phyloP scores from a whole-genome alignment of 257 asterid genomes.

The Parsonsia alboflavescens region DNA sequence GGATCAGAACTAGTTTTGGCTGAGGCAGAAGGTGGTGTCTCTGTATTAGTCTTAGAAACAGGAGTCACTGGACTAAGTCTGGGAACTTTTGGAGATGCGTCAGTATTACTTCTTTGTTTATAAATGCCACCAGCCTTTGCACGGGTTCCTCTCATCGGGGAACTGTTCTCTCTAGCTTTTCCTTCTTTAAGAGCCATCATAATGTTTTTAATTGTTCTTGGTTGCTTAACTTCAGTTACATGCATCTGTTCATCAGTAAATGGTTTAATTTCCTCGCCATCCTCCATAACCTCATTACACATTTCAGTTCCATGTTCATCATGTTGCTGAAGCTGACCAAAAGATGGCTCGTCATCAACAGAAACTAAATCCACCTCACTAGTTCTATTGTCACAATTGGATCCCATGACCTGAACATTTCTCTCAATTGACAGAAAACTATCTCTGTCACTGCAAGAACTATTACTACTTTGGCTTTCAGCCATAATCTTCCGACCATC shows the following conservation, averaged over 20 bases:
- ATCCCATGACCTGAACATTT: conserved; percentile 23
- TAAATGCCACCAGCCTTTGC: conserved; percentile 30
- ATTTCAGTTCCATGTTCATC: conserved; percentile 33
- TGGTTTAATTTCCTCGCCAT: conserved; percentile 33
- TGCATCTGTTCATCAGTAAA: conserved; percentile 32
- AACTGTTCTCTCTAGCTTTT: conserved; percentile 67
- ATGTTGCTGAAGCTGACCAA: conserved; percentile 21
- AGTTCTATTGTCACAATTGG: conserved; percentile 38
- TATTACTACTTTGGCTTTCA: conserved; percentile 90
- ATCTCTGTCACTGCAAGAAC: conserved; percentile 91
- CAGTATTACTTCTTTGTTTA: conserved; percentile 38
- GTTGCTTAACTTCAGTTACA: conserved; percentile 51
- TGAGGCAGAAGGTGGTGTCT: conserved; percentile 33
- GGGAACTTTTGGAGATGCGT: conserved; percentile 56
- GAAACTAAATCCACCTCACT: conserved; percentile 35
- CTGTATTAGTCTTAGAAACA: conserved; percentile 39
- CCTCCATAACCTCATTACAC: conserved; percentile 25
- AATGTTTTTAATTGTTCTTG: conserved; percentile 57
- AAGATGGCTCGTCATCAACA: conserved; percentile 38
- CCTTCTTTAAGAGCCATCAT: conserved; percentile 89
- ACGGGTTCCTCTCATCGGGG: conserved; percentile 68
- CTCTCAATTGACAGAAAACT: conserved; percentile 56
- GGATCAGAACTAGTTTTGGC: conserved; percentile 42
- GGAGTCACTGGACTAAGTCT: conserved; percentile 33
- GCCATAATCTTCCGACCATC: conserved; percentile 52